phyloP scores from a whole-genome alignment of 257 asterid genomes.

The Verbascum thapsus region DNA sequence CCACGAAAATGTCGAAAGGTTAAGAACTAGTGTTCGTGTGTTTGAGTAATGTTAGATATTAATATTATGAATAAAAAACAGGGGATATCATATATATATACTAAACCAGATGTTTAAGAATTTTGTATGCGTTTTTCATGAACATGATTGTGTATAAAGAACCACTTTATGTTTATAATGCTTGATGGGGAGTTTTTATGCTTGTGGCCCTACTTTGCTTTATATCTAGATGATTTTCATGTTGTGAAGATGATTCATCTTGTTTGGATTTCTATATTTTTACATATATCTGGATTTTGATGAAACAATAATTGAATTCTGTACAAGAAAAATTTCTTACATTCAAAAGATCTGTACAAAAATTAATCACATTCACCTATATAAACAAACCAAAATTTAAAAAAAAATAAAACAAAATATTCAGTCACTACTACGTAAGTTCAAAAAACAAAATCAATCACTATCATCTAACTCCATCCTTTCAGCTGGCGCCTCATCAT shows the following conservation, averaged over 20 bases:
- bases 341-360: too few relatives aligned
- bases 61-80: conserved; percentile 41
- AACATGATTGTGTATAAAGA: conserved; percentile 29
- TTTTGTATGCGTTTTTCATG: conserved; percentile 23
- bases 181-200: conserved; percentile 25
- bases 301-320: too few relatives aligned
- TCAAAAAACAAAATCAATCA: conserved; percentile 5
- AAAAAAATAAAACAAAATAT: background rate
- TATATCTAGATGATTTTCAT: conserved; percentile 11
- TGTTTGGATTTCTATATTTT: conserved; percentile 23
- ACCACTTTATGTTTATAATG: conserved; percentile 28
- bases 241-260: conserved; percentile 15
- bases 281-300: background rate
- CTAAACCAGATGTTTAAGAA: conserved; percentile 23
- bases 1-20: conserved; percentile 69
- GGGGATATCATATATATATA: conserved; percentile 32
- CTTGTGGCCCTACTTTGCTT: conserved; percentile 12
- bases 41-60: conserved; percentile 28
- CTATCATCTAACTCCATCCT: conserved; percentile 37
- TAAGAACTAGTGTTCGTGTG: conserved; percentile 54
- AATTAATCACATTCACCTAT: too few relatives aligned
- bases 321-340: too few relatives aligned
- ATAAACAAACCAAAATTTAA: background rate
- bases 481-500: conserved; percentile 35
- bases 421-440: background rate